phyloP scores from a whole-genome alignment of 1,284 basidiomycete genomes.

The Coniophora puteana region DNA sequence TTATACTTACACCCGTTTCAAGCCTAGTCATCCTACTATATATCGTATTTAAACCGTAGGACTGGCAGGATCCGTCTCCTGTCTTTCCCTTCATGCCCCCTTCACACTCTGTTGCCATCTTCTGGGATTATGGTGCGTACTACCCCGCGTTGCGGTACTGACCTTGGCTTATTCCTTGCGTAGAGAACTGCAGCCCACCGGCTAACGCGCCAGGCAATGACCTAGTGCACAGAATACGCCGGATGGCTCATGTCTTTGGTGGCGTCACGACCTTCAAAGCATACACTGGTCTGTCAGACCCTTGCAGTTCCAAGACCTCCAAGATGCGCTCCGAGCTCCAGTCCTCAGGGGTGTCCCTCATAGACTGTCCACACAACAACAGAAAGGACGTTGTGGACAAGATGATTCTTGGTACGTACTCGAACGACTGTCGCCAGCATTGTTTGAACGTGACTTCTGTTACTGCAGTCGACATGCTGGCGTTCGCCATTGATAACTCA shows the following conservation, averaged over 20 bases:
- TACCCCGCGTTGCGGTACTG: neutral
- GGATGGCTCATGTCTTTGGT: conserved; percentile 40
- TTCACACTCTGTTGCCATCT: conserved; percentile 45
- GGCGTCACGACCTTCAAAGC: conserved; percentile 46
- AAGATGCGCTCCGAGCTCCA: conserved; percentile 52
- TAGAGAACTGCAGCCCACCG: conserved; percentile 56
- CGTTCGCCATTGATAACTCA: conserved; percentile 44
- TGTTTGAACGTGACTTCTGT: conserved; percentile 10
- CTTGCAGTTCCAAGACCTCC: conserved; percentile 25
- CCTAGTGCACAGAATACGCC: conserved; percentile 40
- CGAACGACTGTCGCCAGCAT: neutral
- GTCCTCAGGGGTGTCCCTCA: conserved; percentile 54
- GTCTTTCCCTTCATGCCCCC: conserved; percentile 26
- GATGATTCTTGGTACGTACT: conserved; percentile 32
- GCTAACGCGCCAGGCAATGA: conserved; percentile 37
- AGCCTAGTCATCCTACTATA: too few species aligned
- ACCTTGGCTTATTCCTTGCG: neutral
- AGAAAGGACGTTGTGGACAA: conserved; percentile 42
- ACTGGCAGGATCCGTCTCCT: conserved; percentile 1
- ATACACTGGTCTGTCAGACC: conserved; percentile 42
- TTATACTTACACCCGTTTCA: too few species aligned
- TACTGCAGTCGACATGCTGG: conserved; percentile 42
- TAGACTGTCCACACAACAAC: conserved; percentile 55
- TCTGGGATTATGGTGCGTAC: conserved; percentile 59
- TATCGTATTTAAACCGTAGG: too few species aligned